These are phyloP conservation scores for Syzygium jambos DNA, from an alignment of 345 rosid species.

Conservation along the genomic window DNA sequence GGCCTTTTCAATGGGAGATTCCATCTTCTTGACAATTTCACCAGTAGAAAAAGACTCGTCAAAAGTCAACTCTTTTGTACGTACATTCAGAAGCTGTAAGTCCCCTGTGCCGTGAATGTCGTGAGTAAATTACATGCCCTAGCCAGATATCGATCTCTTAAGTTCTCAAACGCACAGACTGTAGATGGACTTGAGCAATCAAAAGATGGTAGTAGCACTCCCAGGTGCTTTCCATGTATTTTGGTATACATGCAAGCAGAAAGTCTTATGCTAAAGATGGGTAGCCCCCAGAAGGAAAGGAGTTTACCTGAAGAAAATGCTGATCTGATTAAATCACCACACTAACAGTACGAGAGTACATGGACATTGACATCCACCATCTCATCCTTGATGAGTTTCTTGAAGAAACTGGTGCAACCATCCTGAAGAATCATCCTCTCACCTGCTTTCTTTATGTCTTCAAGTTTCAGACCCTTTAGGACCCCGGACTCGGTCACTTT, in stretches of 20 bases:
- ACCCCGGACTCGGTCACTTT: slow-evolving; percentile 78
- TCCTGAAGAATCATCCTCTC: slow-evolving; percentile 76
- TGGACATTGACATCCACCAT: slow-evolving; percentile 48
- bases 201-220: not conserved
- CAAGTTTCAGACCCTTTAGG: slow-evolving; percentile 70
- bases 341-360: slow-evolving; percentile 90
- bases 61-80: slow-evolving; percentile 70
- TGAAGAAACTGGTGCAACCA: slow-evolving; percentile 71
- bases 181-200: not conserved
- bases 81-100: slow-evolving; percentile 43
- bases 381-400: slow-evolving; percentile 45
- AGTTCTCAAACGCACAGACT: not conserved
- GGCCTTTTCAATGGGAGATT: slow-evolving; percentile 72
- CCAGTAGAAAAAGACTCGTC: slow-evolving; percentile 71
- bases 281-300: not conserved
- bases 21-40: slow-evolving; percentile 54
- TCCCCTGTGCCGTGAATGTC: slow-evolving; percentile 24
- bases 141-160: not conserved
- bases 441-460: slow-evolving; percentile 86
- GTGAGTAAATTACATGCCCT: not conserved
- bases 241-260: not conserved
- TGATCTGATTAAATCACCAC: slow-evolving; percentile 76
- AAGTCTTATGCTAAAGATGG: not conserved
- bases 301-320: slow-evolving; percentile 61
- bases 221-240: not conserved